Percentiles rank a stretch among this genome's conserved stretches.
Evolutionary conservation across 2,329 filamentous ascomycete species (phyloP).

Genomic region (Xylariaceae sp.): DNA sequence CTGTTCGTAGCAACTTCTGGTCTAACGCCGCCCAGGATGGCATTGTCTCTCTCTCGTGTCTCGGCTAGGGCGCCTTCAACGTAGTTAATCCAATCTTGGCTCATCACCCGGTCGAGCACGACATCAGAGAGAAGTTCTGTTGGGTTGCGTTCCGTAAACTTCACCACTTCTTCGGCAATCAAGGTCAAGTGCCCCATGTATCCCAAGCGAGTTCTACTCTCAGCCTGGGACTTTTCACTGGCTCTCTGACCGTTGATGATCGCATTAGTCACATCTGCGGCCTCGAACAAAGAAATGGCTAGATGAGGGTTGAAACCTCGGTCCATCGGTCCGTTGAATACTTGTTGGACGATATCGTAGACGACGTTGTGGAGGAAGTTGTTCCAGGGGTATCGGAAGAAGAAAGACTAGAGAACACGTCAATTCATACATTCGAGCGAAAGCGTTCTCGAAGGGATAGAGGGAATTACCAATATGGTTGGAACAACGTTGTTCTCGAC

Average conservation of each 20-base stretch:
- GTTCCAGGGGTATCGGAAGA: conserved; percentile 98
- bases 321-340: conserved; percentile 98
- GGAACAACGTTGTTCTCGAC: conserved; percentile 92
- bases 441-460: conserved; percentile 1
- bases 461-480: conserved; percentile 75
- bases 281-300: conserved; percentile 88
- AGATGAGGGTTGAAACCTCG: conserved; percentile 86
- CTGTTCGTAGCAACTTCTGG: conserved; percentile 84
- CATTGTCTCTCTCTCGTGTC: conserved; percentile 92
- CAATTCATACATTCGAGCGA: conserved; percentile 9
- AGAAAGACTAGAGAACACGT: conserved; percentile 65
- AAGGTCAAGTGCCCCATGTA: conserved; percentile 97
- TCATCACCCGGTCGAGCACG: conserved; percentile 84
- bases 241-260: conserved; percentile 86
- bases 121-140: conserved; percentile 78
- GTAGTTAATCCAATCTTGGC: conserved; percentile 87
- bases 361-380: conserved; percentile 99
- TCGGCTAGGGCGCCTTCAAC: conserved; percentile 90
- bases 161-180: conserved; percentile 96
- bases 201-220: conserved; percentile 83
- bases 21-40: conserved; percentile 91
- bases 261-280: conserved; percentile 79
- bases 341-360: conserved; percentile 97
- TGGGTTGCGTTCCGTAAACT: conserved; percentile 92
- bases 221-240: conserved; percentile 78